Evolutionary conservation across 805 yeast genomes (phyloP), one percentile per base, ranked within the genome.

Genomic region (Tetrapisispora pingtungensis): DNA sequence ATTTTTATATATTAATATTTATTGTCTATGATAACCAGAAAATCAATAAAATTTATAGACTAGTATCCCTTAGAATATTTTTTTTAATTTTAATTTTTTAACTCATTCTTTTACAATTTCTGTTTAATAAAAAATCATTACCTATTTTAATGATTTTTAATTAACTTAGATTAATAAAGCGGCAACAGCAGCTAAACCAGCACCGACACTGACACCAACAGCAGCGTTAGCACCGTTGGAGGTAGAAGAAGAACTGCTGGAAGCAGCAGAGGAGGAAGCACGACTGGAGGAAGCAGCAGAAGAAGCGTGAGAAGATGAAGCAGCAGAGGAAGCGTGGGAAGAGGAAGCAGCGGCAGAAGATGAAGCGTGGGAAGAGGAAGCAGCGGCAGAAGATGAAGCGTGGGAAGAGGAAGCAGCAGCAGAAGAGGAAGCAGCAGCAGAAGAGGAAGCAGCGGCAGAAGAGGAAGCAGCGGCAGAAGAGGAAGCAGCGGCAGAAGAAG

Each of bases 401-500:
- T 22, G 26, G 8, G 26, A 22, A 22, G 26, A 22, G 26, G 26
- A 22, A 13, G 41, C 6, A 5, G 35, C 10, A 7, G 46, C 14
- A 35, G 40, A 31, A 36, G 37, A 22, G 27, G 40, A n/a, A n/a
- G n/a, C n/a, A 22, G 26, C 26, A 22, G 26, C 49, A 33, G 38
- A 46, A 43, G 44, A 33, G 36, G 41, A 36, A 41, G 38, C 42
- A 40, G 45, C 32, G 4, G 31, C 6, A 14, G n/a, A 12, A 10
- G 31, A 28, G 36, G 26, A 5, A 22, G 26, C 26, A 22, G 26
- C 26, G 8, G 48, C 43, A 38, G 43, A 40, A 27, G 42, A 38
- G 34, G 44, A 42, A 28, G 31, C 13, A 37, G 45, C 43, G 36
- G 38, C 33, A 34, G 47, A 7, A 32, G 51, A 38, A n/a, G 19